Conservation (phyloP, 2,329 filamentous ascomycete species). For the Xylaria digitata region DNA sequence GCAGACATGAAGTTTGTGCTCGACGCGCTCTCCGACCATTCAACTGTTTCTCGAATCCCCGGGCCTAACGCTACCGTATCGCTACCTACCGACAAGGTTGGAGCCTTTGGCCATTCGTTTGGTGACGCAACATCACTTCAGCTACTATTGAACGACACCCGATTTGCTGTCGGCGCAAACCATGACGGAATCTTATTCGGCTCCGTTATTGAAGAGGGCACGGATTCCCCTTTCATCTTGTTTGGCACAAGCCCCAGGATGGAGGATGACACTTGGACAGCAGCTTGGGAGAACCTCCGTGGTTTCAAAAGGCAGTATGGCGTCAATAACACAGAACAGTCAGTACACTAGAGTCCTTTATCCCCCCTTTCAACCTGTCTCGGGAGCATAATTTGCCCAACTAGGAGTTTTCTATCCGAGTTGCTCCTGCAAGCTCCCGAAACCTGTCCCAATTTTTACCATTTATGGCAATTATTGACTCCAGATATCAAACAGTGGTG, state of each 20-base stretch:
- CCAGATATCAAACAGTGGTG: not conserved
- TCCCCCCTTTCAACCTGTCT: too few species aligned
- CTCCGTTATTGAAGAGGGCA: conserved; percentile 13
- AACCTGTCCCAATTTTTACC: too few species aligned
- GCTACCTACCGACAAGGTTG: not conserved
- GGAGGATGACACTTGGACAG: conserved; percentile 8
- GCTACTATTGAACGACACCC: conserved; percentile 13
- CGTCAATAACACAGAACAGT: conserved; percentile 1
- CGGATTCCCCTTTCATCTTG: conserved; percentile 12
- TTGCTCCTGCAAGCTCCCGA: too few species aligned
- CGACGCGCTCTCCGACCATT: conserved; percentile 10
- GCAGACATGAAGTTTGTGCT: conserved; percentile 17
- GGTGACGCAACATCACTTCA: conserved; percentile 15
- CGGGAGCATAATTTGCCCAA: too few species aligned
- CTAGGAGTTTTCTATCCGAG: too few species aligned
- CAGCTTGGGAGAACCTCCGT: conserved; percentile 13
- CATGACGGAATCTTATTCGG: conserved; percentile 16
- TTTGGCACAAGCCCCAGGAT: conserved; percentile 3
- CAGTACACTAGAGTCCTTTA: too few species aligned
- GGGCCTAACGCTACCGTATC: not conserved
- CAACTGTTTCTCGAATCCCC: conserved; percentile 4
- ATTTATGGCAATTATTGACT: too few species aligned
- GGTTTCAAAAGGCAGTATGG: conserved; percentile 19
- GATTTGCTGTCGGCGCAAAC: conserved; percentile 19
- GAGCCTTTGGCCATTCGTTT: conserved; percentile 19